These are phyloP conservation scores for Kwoniella sp. DNA, from an alignment of 768 basidiomycete genomes.

Conservation along the genomic window DNA sequence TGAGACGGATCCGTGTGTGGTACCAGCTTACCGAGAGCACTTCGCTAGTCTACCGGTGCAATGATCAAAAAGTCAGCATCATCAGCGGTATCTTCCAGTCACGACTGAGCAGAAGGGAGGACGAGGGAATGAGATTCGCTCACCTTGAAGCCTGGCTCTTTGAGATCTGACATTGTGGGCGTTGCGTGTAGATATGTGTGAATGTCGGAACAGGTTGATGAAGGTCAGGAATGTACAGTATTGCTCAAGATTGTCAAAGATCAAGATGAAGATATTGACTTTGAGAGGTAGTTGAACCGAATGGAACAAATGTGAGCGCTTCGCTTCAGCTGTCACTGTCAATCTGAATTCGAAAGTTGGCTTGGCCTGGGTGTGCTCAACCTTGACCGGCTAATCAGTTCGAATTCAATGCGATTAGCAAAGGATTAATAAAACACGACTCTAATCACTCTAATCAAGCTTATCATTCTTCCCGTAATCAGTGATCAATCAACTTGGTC, in stretches of 20 bases:
- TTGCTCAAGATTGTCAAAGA: too few species aligned
- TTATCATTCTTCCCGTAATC: background rate
- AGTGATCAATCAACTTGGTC: background rate
- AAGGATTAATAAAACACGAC: background rate
- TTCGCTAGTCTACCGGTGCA: constrained; percentile 41
- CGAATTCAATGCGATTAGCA: background rate
- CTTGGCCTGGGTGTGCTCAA: too few species aligned
- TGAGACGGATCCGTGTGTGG: background rate
- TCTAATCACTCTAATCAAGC: background rate
- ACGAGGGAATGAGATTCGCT: constrained; percentile 11
- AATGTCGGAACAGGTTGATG: too few species aligned
- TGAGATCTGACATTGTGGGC: constrained; percentile 47
- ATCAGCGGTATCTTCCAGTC: background rate
- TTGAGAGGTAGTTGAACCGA: too few species aligned
- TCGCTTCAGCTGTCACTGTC: too few species aligned
- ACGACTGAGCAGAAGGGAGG: background rate
- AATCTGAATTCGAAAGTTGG: too few species aligned
- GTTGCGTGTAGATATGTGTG: background rate
- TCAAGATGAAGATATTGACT: too few species aligned
- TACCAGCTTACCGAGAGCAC: constrained; percentile 31
- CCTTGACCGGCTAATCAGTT: background rate
- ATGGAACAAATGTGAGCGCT: too few species aligned
- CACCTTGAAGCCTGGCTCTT: constrained; percentile 52
- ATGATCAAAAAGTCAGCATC: background rate
- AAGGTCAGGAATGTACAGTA: too few species aligned